phyloP scores from a whole-genome alignment of 2,329 filamentous ascomycete genomes.

The Colletotrichum coccodes region DNA sequence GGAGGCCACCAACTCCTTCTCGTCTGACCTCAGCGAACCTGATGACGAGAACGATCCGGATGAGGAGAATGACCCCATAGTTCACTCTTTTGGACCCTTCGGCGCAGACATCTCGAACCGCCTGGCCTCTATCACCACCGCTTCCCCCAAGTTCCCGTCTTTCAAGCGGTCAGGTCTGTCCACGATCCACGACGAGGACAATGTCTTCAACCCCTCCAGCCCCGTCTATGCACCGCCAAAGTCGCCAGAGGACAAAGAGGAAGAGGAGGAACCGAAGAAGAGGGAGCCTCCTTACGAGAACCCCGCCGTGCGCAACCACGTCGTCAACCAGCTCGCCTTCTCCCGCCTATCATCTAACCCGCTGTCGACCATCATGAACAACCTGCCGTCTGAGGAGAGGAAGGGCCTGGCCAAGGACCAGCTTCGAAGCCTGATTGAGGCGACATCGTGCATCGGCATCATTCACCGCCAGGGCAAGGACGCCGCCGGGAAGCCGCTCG shows the following conservation, averaged over 20 bases:
- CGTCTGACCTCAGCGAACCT: slow-evolving; percentile 65
- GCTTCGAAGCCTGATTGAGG: slow-evolving; percentile 78
- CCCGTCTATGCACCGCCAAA: slow-evolving; percentile 26
- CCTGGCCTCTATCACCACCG: slow-evolving; percentile 80
- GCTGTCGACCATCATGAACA: slow-evolving; percentile 86
- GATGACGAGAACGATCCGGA: slow-evolving; percentile 69
- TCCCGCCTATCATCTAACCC: slow-evolving; percentile 93
- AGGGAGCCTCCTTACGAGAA: slow-evolving; percentile 37
- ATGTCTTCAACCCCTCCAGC: slow-evolving; percentile 20
- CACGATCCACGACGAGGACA: slow-evolving; percentile 16
- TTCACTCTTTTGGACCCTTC: slow-evolving; percentile 92
- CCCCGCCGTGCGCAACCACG: slow-evolving; percentile 77
- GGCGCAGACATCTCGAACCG: slow-evolving; percentile 86
- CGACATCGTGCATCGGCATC: slow-evolving; percentile 83
- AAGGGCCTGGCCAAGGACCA: slow-evolving; percentile 68
- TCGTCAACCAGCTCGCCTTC: slow-evolving; percentile 94
- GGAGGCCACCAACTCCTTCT: slow-evolving; percentile 63
- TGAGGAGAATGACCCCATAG: slow-evolving; percentile 93
- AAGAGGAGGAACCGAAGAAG: slow-evolving; percentile 21
- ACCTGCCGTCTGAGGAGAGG: slow-evolving; percentile 78
- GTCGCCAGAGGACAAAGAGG: slow-evolving; percentile 11
- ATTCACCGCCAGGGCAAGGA: slow-evolving; percentile 94
- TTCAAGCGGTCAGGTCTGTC: slow-evolving; percentile 29
- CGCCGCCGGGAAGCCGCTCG: slow-evolving; percentile 89
- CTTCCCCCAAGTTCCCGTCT: slow-evolving; percentile 65